phyloP scores from a whole-genome alignment of 139 green algal species.

The Volvox reticuliferus region DNA sequence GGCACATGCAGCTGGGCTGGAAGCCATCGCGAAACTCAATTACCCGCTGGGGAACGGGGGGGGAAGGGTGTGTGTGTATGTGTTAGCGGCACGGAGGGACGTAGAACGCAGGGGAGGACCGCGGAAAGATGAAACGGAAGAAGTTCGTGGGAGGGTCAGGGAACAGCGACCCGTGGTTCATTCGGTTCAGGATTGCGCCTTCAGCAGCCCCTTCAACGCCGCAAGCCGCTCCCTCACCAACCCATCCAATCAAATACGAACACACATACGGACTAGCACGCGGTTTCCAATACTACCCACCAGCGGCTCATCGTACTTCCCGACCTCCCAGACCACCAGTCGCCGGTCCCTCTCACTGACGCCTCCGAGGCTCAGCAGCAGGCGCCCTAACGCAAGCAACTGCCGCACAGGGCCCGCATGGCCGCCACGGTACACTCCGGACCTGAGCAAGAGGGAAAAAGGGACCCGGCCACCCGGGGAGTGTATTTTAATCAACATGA shows the following conservation, averaged over 20 bases:
- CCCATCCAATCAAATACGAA: too few relatives aligned
- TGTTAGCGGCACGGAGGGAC: background rate
- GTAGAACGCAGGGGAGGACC: background rate
- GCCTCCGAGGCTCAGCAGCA: conserved; percentile 81
- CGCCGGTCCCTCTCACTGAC: conserved; percentile 47
- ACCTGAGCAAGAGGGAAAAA: conserved; percentile 49
- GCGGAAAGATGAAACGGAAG: too few relatives aligned
- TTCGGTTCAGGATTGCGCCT: background rate
- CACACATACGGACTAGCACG: background rate
- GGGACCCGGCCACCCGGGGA: too few relatives aligned
- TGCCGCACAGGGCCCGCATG: conserved; percentile 69
- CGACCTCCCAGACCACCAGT: conserved; percentile 84
- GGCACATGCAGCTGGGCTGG: conserved; percentile 86
- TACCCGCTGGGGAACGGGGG: conserved; percentile 39
- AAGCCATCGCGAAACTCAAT: conserved; percentile 66
- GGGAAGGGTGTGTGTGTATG: background rate
- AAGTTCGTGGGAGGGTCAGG: background rate
- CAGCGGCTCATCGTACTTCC: conserved; percentile 65
- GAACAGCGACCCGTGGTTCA: background rate
- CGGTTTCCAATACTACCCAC: background rate
- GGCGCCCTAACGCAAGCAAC: conserved; percentile 87
- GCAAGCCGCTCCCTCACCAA: background rate
- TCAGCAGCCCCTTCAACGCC: background rate
- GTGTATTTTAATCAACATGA: too few relatives aligned
- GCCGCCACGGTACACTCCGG: conserved; percentile 64